Percentiles rank a stretch among this genome's conserved stretches.
Conservation (phyloP, 257 asterid species). For the Scutellaria baicalensis region DNA sequence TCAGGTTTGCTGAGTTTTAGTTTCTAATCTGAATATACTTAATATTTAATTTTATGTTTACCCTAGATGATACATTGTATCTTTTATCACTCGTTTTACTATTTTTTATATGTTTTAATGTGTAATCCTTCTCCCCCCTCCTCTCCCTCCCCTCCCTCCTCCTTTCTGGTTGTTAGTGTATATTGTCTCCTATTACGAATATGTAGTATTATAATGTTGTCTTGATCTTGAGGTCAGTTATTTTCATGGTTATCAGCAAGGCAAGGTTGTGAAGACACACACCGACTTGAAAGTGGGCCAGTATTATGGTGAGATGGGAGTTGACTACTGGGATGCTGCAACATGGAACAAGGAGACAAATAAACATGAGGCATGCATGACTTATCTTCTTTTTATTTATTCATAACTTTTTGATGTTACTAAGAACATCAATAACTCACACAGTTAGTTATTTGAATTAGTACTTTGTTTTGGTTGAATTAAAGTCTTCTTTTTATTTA, state of each 20-base stretch:
- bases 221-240: not conserved
- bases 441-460: not conserved
- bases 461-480: not conserved
- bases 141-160: not conserved
- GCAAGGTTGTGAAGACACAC: constrained; percentile 34
- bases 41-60: not conserved
- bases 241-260: constrained; percentile 47
- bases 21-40: not conserved
- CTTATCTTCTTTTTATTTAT: not conserved
- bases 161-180: not conserved
- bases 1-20: constrained; percentile 39
- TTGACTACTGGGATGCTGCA: constrained; percentile 70
- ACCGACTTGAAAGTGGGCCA: constrained; percentile 73
- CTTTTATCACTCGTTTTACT: not conserved
- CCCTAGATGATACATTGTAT: not conserved
- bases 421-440: too few relatives aligned
- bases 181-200: not conserved
- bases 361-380: constrained; percentile 41
- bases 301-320: constrained; percentile 70
- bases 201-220: not conserved
- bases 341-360: constrained; percentile 43
- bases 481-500: not conserved
- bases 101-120: not conserved
- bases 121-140: not conserved
- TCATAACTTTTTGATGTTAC: not conserved